These are phyloP conservation scores for Fusarium bulbicola DNA, from an alignment of 2,329 filamentous ascomycete species.

Conservation along the genomic window DNA sequence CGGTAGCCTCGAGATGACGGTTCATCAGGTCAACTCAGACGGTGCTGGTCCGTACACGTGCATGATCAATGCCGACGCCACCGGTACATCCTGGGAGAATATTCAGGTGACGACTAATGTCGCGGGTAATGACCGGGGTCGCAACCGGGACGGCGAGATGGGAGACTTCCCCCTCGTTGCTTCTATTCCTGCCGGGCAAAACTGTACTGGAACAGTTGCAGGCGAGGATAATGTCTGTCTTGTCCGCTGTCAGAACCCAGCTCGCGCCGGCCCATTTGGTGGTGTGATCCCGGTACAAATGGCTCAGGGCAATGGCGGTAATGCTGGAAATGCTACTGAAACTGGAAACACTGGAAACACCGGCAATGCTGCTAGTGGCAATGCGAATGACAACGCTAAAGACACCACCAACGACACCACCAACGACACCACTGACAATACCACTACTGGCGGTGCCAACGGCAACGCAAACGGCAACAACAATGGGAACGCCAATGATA, in stretches of 20 bases:
- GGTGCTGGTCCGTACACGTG: constrained; percentile 65
- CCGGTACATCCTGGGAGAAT: constrained; percentile 37
- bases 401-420: rapidly evolving
- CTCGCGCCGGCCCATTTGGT: not conserved
- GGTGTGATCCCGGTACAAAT: constrained; percentile 4
- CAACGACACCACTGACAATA: not conserved
- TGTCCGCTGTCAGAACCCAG: constrained; percentile 12
- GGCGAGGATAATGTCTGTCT: constrained; percentile 11
- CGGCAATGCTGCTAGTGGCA: rapidly evolving
- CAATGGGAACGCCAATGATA: not conserved
- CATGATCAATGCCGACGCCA: constrained; percentile 70
- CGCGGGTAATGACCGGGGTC: constrained; percentile 4
- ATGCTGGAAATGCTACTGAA: not conserved
- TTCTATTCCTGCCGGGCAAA: not conserved
- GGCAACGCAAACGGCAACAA: not conserved
- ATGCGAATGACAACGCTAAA: not conserved
- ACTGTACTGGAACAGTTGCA: constrained; percentile 6
- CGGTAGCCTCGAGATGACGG: constrained; percentile 67
- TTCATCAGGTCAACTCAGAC: constrained; percentile 47
- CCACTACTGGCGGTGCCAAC: not conserved
- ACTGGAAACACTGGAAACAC: not conserved
- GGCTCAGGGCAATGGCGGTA: not conserved
- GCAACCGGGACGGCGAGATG: constrained; percentile 7
- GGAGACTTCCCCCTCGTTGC: constrained; percentile 1
- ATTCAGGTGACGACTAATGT: not conserved